These are phyloP conservation scores for Cadophora luteo-olivacea DNA, from an alignment of 2,329 filamentous ascomycete genomes.

Conservation along the genomic window DNA sequence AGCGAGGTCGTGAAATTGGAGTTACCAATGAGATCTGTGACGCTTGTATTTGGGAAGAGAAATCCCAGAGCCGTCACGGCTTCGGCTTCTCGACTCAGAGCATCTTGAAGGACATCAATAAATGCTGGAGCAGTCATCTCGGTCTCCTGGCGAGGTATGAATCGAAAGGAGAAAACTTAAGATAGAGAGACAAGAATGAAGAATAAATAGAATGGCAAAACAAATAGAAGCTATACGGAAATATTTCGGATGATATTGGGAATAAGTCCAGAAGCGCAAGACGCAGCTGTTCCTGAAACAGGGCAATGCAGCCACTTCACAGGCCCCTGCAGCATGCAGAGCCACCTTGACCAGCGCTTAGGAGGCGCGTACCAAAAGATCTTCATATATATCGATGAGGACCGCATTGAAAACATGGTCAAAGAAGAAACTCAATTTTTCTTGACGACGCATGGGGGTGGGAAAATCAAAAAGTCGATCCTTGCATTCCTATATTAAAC, in stretches of 20 bases:
- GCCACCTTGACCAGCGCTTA: background rate
- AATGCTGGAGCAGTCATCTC: background rate
- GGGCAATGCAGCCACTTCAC: background rate
- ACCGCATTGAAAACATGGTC: no score
- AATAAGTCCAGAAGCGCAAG: background rate
- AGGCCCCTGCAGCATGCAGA: background rate
- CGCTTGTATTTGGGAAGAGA: conserved; percentile 8
- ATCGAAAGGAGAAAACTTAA: background rate
- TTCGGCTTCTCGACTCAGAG: background rate
- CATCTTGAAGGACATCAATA: background rate
- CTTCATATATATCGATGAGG: no score
- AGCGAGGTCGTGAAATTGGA: conserved; percentile 12
- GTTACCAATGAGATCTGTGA: conserved; percentile 8
- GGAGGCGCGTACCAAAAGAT: no score
- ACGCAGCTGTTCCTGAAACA: background rate
- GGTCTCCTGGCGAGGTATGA: background rate
- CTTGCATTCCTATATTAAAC: no score
- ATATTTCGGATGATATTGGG: background rate
- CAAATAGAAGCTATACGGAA: background rate
- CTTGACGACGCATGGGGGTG: no score
- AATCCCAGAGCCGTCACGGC: conserved; percentile 3
- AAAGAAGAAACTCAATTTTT: no score
- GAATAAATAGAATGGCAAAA: no score
- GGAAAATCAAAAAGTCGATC: no score
- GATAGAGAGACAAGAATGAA: no score